Evolutionary conservation across 1,284 basidiomycete species (phyloP).

Genomic region (Boletus mariae): DNA sequence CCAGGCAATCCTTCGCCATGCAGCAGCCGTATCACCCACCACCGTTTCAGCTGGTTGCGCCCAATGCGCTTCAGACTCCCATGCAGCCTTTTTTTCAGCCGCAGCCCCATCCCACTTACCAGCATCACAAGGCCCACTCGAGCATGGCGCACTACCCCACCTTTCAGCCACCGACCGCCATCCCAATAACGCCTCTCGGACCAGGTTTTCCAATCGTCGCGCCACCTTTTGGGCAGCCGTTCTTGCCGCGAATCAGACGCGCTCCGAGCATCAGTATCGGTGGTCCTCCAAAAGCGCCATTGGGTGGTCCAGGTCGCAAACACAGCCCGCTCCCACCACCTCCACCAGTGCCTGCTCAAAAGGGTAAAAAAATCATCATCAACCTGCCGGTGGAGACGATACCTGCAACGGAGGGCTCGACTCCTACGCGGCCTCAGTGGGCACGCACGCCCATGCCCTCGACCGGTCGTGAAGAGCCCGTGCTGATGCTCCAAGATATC

Average conservation of each 20-base stretch:
- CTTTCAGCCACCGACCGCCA: slow-evolving; percentile 51
- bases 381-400: slow-evolving; percentile 70
- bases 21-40: background rate
- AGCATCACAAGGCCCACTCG: slow-evolving; percentile 47
- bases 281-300: slow-evolving; percentile 75
- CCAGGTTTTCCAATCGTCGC: slow-evolving; percentile 58
- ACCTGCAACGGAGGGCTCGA: slow-evolving; percentile 39
- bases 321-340: slow-evolving; percentile 55
- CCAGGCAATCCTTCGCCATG: slow-evolving; percentile 14
- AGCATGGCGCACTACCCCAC: slow-evolving; percentile 58
- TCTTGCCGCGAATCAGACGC: slow-evolving; percentile 52
- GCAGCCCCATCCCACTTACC: slow-evolving; percentile 46
- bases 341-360: slow-evolving; percentile 35
- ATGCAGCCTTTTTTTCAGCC: slow-evolving; percentile 61
- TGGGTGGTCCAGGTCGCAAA: slow-evolving; percentile 74
- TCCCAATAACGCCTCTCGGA: slow-evolving; percentile 60
- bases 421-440: slow-evolving; percentile 51
- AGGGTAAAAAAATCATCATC: slow-evolving; percentile 65
- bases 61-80: slow-evolving; percentile 57
- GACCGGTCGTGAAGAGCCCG: slow-evolving; percentile 39
- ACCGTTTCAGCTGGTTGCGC: slow-evolving; percentile 5
- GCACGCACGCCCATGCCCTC: slow-evolving; percentile 55
- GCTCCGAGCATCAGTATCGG: slow-evolving; percentile 66
- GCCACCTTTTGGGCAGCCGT: slow-evolving; percentile 45
- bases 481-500: slow-evolving; percentile 44